Conservation (phyloP, 1,284 basidiomycete species). For the Apiotrichum sp. region DNA sequence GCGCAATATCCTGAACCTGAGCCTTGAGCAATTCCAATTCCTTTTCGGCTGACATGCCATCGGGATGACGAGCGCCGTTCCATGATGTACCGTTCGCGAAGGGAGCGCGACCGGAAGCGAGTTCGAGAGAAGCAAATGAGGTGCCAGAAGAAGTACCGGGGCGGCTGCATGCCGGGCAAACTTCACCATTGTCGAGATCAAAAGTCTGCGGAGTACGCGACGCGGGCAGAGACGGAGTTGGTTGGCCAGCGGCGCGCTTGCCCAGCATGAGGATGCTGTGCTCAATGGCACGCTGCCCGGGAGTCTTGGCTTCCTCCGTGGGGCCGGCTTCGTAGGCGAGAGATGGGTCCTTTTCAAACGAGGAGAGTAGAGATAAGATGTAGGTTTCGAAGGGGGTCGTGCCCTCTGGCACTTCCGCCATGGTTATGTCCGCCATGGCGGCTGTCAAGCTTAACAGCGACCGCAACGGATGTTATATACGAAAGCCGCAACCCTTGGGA, state of each 20-base stretch:
- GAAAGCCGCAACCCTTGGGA: too few species aligned
- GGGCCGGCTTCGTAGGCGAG: constrained; percentile 35
- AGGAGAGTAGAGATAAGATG: constrained; percentile 31
- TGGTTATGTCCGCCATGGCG: constrained; percentile 10
- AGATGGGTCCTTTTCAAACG: constrained; percentile 32
- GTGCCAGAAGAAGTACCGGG: constrained; percentile 3
- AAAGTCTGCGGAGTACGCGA: constrained; percentile 27
- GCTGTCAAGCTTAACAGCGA: too few species aligned
- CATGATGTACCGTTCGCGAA: constrained; percentile 25
- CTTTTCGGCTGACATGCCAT: constrained; percentile 51
- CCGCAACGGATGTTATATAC: background rate
- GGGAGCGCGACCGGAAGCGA: constrained; percentile 15
- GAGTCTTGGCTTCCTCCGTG: constrained; percentile 24
- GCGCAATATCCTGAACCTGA: constrained; percentile 82
- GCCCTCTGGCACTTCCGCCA: constrained; percentile 5
- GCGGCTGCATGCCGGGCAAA: constrained; percentile 26
- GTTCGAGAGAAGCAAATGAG: constrained; percentile 13
- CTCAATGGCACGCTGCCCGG: constrained; percentile 38
- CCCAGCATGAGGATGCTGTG: constrained; percentile 33
- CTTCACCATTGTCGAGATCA: constrained; percentile 22
- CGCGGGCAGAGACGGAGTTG: constrained; percentile 1
- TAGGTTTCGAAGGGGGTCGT: constrained; percentile 34
- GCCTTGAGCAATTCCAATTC: constrained; percentile 76
- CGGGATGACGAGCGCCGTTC: constrained; percentile 20
- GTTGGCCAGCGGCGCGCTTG: constrained; percentile 19